Evolutionary conservation across 2,329 filamentous ascomycete genomes (phyloP), one percentile per base, ranked within the genome.

Genomic region (Aureobasidium subglaciale): DNA sequence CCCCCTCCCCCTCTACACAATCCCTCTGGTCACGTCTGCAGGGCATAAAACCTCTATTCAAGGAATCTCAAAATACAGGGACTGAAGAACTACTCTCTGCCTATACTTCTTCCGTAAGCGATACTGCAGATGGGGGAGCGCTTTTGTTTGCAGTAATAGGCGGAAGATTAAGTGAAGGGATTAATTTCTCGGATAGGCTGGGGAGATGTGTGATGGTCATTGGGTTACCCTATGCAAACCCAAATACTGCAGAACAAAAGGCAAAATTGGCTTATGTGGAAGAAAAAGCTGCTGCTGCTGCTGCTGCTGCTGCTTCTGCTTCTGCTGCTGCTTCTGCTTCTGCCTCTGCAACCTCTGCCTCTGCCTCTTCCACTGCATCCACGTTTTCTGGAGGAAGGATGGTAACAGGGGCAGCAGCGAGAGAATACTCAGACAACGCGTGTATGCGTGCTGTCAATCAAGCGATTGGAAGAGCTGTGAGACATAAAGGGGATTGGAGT

Each of bases 371-470:
- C n/a, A n/a, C n/a, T n/a, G n/a, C n/a, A n/a, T n/a, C n/a, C n/a
- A n/a, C n/a, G n/a, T n/a, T n/a, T n/a, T n/a, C n/a, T n/a, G n/a
- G n/a, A n/a, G n/a, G n/a, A n/a, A n/a, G 16, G 13, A 5, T 30
- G 64, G 35, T 57, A 57, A 22, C 4, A 10, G 32, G 34, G 13
- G 20, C 20, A 18, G 46, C 46, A 6, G 46, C 86, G 2, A 76
- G 86, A 52, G 88, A 92, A 59, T 95, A 89, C 66, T 95, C 95
- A 67, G 90, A 96, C 68, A 97, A 97, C 67, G 83, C 89, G 0
- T 96, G 91, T 69, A 96, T 99, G 91, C 80, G 93, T 35, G 90
- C 91, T 4, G 93, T 99, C 4, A 99, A 99, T 69, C 93, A 99
- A 74, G 93, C 89, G 66, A 91, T 99, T 62, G 93, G 93, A 1